phyloP scores from a whole-genome alignment of 495 filamentous ascomycete species.

The Neohortaea acidophila region DNA sequence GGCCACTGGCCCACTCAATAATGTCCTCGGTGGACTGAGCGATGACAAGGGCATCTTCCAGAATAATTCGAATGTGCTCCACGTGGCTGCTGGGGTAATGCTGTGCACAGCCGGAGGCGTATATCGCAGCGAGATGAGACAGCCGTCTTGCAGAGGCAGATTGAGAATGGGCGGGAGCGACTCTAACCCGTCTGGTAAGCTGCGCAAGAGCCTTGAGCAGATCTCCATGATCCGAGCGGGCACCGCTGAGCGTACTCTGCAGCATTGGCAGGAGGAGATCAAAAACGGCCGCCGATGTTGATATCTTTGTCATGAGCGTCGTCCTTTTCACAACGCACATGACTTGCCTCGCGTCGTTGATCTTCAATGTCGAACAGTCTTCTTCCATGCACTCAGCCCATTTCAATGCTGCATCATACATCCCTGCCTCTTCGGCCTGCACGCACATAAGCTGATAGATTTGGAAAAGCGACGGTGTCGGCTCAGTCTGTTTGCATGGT shows the following conservation, averaged over 20 bases:
- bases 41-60: neutral
- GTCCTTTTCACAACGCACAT: neutral
- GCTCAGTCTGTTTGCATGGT: neutral
- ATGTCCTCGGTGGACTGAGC: slow-evolving; percentile 5
- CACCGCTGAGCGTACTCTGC: no score
- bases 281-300: no score
- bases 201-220: no score
- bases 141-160: no score
- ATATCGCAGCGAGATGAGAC: no score
- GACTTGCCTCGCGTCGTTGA: neutral
- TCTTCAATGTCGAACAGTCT: neutral
- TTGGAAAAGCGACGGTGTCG: neutral
- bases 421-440: slow-evolving; percentile 1
- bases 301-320: no score
- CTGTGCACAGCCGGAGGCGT: no score
- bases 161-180: no score
- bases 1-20: slow-evolving; percentile 14
- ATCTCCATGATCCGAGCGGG: no score
- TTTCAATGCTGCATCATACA: neutral
- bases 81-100: no score
- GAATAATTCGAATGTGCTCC: neutral
- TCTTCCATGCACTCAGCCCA: neutral
- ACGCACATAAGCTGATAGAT: neutral
- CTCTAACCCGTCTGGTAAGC: no score
- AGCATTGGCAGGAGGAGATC: no score